Conservation (phyloP, 1,139 yeast species). For the Candida tetrigidarum region DNA sequence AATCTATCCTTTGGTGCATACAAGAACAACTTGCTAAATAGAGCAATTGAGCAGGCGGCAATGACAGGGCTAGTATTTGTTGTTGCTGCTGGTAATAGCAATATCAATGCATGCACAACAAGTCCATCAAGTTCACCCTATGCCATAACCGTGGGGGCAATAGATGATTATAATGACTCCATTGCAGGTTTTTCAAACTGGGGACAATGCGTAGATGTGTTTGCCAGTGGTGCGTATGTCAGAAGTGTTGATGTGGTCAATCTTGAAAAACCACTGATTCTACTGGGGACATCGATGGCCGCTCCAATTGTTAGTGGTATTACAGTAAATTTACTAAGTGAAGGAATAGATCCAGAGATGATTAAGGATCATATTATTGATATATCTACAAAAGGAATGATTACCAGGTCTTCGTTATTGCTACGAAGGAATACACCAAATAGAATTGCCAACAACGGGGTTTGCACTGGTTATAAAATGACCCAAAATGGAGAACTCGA, state of each 20-base stretch:
- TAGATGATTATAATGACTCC: constrained; percentile 69
- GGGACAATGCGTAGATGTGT: constrained; percentile 85
- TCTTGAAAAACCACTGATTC: constrained; percentile 33
- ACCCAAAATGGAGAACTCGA: constrained; percentile 7
- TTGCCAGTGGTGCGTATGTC: constrained; percentile 79
- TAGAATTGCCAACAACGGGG: constrained; percentile 38
- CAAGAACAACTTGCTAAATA: constrained; percentile 64
- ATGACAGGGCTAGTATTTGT: constrained; percentile 74
- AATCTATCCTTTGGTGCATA: constrained; percentile 80
- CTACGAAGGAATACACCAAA: constrained; percentile 40
- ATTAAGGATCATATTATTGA: constrained; percentile 44
- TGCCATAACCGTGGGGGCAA: constrained; percentile 86
- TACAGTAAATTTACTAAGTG: constrained; percentile 61
- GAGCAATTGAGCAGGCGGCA: constrained; percentile 72
- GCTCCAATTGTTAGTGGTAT: constrained; percentile 81
- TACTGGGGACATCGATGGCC: constrained; percentile 90
- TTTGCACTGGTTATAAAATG: constrained; percentile 14
- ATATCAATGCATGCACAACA: constrained; percentile 72
- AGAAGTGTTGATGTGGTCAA: constrained; percentile 40
- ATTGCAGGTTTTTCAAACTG: constrained; percentile 82
- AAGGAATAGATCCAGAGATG: constrained; percentile 52
- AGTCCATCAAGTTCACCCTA: constrained; percentile 77
- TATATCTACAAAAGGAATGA: constrained; percentile 34
- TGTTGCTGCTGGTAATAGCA: constrained; percentile 87
- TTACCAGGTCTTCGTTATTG: constrained; percentile 35